phyloP scores from a whole-genome alignment of 2,329 filamentous ascomycete genomes.

The Fusarium longipes region DNA sequence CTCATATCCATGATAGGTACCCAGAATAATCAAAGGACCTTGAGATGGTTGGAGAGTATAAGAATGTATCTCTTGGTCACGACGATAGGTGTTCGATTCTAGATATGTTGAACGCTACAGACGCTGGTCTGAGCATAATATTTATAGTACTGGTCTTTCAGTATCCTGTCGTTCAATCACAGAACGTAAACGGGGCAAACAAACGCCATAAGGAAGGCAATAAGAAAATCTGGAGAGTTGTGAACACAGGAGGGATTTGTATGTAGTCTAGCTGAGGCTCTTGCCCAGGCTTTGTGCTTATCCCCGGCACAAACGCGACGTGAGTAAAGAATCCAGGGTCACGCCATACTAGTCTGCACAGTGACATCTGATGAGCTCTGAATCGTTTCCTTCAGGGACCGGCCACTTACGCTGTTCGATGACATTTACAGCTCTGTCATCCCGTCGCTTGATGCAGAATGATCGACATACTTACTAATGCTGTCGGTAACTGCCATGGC shows the following conservation, averaged over 20 bases:
- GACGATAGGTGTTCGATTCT: conserved; percentile 39
- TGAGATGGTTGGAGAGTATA: conserved; percentile 20
- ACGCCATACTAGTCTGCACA: neutral
- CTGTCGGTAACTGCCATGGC: neutral
- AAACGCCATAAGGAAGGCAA: too few relatives aligned
- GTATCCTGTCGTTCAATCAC: neutral
- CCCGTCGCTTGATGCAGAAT: conserved; percentile 9
- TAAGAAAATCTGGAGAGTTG: neutral
- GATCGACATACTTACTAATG: neutral
- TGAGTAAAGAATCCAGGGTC: conserved; percentile 9
- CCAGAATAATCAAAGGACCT: too few relatives aligned
- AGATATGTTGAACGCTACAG: conserved; percentile 11
- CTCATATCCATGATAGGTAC: too few relatives aligned
- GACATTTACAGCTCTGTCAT: conserved; percentile 5
- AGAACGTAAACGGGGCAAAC: neutral
- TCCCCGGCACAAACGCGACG: neutral
- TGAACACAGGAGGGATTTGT: neutral
- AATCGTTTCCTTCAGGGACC: conserved; percentile 4
- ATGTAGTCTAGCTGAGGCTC: neutral
- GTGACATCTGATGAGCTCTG: conserved; percentile 16
- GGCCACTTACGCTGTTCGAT: neutral
- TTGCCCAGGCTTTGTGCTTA: neutral
- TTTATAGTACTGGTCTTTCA: conserved; percentile 20
- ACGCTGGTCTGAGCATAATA: conserved; percentile 35
- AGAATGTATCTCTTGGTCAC: conserved; percentile 25